Evolutionary conservation across 2,329 filamentous ascomycete genomes (phyloP).

Genomic region (Aaosphaeria arxii): DNA sequence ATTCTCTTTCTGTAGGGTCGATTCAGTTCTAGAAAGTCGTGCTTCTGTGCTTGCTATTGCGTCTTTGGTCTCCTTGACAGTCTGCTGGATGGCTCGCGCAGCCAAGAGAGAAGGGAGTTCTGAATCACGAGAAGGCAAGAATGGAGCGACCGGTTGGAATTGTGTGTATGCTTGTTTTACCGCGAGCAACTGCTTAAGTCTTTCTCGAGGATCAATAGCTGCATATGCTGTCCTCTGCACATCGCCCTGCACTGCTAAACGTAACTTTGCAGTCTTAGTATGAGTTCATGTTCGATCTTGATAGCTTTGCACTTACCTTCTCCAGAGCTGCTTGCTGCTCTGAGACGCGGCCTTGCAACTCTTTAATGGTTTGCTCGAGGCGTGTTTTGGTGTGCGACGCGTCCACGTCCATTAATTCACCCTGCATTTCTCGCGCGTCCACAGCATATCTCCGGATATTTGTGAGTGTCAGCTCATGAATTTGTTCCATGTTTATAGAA

Average conservation of each 20-base stretch:
- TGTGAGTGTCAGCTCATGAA: slow-evolving; percentile 10
- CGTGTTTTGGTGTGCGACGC: slow-evolving; percentile 48
- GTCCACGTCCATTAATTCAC: slow-evolving; percentile 36
- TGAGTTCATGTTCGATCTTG: background rate
- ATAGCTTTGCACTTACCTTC: slow-evolving; percentile 31
- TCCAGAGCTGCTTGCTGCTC: slow-evolving; percentile 48
- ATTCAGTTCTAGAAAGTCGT: slow-evolving; percentile 38
- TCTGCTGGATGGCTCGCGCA: slow-evolving; percentile 63
- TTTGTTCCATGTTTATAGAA: slow-evolving; percentile 18
- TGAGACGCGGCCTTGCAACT: slow-evolving; percentile 57
- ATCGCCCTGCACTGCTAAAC: slow-evolving; percentile 8
- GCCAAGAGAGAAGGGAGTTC: slow-evolving; percentile 70
- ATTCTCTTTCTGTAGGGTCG: slow-evolving; percentile 45
- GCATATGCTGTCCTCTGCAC: slow-evolving; percentile 27
- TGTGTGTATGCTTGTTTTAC: slow-evolving; percentile 66
- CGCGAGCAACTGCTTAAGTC: slow-evolving; percentile 45
- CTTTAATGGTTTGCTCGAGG: slow-evolving; percentile 65
- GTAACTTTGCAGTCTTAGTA: slow-evolving; percentile 47
- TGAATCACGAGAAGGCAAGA: slow-evolving; percentile 65
- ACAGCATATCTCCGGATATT: slow-evolving; percentile 29
- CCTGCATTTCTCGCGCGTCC: slow-evolving; percentile 16
- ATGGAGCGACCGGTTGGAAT: slow-evolving; percentile 60
- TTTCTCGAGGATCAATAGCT: slow-evolving; percentile 32
- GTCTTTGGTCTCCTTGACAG: slow-evolving; percentile 61
- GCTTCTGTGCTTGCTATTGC: slow-evolving; percentile 50